Evolutionary conservation across 2,329 filamentous ascomycete species (phyloP), one percentile per base, ranked within the genome.

Genomic region (Aspergillus felis): DNA sequence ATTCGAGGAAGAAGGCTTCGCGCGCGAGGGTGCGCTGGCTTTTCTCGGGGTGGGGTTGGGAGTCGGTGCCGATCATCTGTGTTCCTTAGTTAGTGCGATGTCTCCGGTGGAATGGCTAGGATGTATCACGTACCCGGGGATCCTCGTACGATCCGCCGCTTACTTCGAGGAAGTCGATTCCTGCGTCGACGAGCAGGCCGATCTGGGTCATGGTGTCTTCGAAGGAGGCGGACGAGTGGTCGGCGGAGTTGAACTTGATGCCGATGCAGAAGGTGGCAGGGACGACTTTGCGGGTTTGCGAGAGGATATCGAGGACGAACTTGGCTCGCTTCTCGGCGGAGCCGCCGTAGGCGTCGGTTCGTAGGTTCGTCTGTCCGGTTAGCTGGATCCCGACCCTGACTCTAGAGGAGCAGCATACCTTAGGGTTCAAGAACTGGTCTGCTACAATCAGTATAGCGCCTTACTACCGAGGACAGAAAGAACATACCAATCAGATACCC

Each of bases 1-100:
- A 89, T 49, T 88, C 82, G 1, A 89, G 75, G 73, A 90, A 90
- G 76, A 87, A 89, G 0, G 86, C 84, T 63, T 90, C 87, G 7
- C 87, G 80, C 0, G 79, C 79, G 12, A 74, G 72, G 1, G 84
- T 85, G 5, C 78, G 76, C 24, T 74, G 73, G 7, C 64, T 75
- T 65, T 66, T 65, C 17, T 51, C 29, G 9, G 54, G 51, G 52
- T 59, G 55, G 57, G 55, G 59, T 42, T 50, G 55, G 57, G 55
- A 60, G 42, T 50, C 49, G 55, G 27, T 64, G 56, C 59, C 61
- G 32, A 76, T 66, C 74, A 81, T 78, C 66, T 66, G 12, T 29
- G n/a, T 48, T 17, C 24, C 24, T 12, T 25, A 4, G 4, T 25
- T 25, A 25, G 24, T 25, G 24, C 24, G 24, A 25, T 25, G 24